These are phyloP conservation scores for Amyloporia xantha DNA, from an alignment of 768 basidiomycete species.

Conservation along the genomic window DNA sequence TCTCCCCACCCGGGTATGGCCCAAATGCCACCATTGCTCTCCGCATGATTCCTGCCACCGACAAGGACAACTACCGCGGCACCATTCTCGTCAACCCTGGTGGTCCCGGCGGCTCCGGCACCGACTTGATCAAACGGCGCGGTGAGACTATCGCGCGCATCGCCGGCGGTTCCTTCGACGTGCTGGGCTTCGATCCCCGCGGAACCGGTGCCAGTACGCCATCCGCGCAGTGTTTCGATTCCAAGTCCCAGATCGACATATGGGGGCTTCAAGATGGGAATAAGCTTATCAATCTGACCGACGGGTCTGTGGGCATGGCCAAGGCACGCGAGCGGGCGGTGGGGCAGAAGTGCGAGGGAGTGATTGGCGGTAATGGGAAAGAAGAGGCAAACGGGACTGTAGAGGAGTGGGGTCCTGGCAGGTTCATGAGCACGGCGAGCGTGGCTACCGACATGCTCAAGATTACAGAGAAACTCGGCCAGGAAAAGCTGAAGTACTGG, in stretches of 20 bases:
- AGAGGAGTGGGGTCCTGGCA: conserved; percentile 14
- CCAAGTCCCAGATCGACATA: conserved; percentile 5
- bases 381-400: conserved; percentile 5
- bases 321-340: conserved; percentile 6
- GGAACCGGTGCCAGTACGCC: conserved; percentile 17
- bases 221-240: conserved; percentile 10
- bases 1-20: background rate
- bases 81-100: conserved; percentile 11
- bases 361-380: conserved; percentile 9
- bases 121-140: conserved; percentile 2
- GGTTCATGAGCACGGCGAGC: conserved; percentile 21
- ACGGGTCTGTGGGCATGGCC: conserved; percentile 3
- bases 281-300: conserved; percentile 10
- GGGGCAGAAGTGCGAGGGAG: conserved; percentile 8
- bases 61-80: conserved; percentile 2
- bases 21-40: conserved; percentile 9
- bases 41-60: conserved; percentile 4
- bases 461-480: conserved; percentile 22
- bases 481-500: conserved; percentile 26
- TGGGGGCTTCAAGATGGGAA: conserved; percentile 9
- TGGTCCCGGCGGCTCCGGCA: conserved; percentile 9
- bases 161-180: conserved; percentile 12
- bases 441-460: conserved; percentile 27
- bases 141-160: conserved; percentile 8
- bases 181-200: conserved; percentile 18